Conservation (phyloP, 805 yeast species). For the Zygosaccharomyces bisporus region DNA sequence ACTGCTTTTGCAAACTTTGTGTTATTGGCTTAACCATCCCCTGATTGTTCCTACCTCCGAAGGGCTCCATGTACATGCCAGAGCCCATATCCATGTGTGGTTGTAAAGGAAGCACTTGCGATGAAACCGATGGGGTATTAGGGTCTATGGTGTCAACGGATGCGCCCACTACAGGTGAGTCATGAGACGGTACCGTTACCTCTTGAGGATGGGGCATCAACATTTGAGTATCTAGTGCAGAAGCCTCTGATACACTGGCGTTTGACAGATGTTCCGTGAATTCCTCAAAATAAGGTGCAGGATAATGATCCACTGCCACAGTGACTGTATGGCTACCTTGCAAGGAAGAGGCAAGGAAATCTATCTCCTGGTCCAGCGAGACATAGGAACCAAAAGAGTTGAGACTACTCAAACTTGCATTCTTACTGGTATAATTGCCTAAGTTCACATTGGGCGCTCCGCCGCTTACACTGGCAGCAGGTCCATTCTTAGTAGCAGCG, state of each 20-base stretch:
- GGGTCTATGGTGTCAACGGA: neutral
- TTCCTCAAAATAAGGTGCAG: slow-evolving; percentile 17
- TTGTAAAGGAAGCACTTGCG: slow-evolving; percentile 11
- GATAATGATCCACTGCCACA: slow-evolving; percentile 16
- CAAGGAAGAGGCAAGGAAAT: slow-evolving; percentile 12
- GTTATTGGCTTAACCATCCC: slow-evolving; percentile 26
- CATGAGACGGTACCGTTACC: slow-evolving; percentile 15
- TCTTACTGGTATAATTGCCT: slow-evolving; percentile 10
- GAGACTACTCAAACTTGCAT: slow-evolving; percentile 18
- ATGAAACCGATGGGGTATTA: slow-evolving; percentile 1
- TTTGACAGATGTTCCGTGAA: slow-evolving; percentile 19
- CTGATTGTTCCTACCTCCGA: slow-evolving; percentile 10
- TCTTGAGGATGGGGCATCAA: slow-evolving; percentile 26
- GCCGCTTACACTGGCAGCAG: slow-evolving; percentile 5
- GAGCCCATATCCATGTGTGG: slow-evolving; percentile 9
- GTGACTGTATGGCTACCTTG: slow-evolving; percentile 15
- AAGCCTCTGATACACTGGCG: slow-evolving; percentile 19
- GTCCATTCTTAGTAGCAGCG: slow-evolving; percentile 7
- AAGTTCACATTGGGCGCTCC: slow-evolving; percentile 8
- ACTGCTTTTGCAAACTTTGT: slow-evolving; percentile 31
- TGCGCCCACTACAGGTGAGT: slow-evolving; percentile 3
- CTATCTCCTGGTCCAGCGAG: slow-evolving; percentile 16
- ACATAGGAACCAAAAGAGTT: slow-evolving; percentile 17
- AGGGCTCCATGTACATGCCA: slow-evolving; percentile 22
- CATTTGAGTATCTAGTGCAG: slow-evolving; percentile 15